These are phyloP conservation scores for Metarhizium album DNA, from an alignment of 2,329 filamentous ascomycete genomes.

Conservation along the genomic window DNA sequence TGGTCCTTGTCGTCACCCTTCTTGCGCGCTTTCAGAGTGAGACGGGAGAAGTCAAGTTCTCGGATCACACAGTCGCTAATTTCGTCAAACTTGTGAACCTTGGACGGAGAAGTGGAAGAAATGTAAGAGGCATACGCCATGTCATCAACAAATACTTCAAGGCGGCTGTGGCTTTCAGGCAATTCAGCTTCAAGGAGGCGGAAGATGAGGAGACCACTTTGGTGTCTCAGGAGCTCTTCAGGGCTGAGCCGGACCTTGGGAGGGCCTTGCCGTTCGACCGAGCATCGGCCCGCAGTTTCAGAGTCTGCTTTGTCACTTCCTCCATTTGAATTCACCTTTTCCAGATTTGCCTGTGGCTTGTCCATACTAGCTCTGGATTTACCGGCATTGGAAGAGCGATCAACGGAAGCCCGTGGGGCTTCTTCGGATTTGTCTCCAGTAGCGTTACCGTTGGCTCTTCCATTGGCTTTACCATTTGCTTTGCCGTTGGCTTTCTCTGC, in stretches of 20 bases:
- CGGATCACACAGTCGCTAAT: conserved; percentile 93
- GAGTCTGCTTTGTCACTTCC: conserved; percentile 16
- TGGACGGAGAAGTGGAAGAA: conserved; percentile 63
- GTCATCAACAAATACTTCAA: conserved; percentile 91
- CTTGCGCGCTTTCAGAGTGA: conserved; percentile 78
- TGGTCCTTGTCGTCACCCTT: conserved; percentile 68
- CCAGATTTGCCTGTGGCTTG: conserved; percentile 8
- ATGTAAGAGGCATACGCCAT: conserved; percentile 84
- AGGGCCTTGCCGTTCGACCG: conserved; percentile 37
- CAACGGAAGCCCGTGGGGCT: conserved; percentile 8
- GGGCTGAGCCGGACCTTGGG: conserved; percentile 70
- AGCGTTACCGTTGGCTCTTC: conserved; percentile 1
- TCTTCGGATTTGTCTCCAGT: neutral
- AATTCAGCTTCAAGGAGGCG: conserved; percentile 86
- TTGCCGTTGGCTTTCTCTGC: neutral
- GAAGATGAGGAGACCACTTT: conserved; percentile 90
- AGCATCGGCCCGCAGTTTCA: conserved; percentile 22
- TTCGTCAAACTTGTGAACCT: conserved; percentile 69
- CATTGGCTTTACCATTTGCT: no score
- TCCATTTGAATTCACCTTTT: conserved; percentile 5
- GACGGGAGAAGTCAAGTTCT: conserved; percentile 90
- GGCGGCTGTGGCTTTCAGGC: conserved; percentile 59
- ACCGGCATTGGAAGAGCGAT: conserved; percentile 24
- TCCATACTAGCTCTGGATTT: conserved; percentile 32
- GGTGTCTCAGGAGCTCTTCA: conserved; percentile 74